Percentiles rank a stretch among this genome's conserved stretches.
Conservation (phyloP, 75 land plant species). For the Pinus taeda region DNA sequence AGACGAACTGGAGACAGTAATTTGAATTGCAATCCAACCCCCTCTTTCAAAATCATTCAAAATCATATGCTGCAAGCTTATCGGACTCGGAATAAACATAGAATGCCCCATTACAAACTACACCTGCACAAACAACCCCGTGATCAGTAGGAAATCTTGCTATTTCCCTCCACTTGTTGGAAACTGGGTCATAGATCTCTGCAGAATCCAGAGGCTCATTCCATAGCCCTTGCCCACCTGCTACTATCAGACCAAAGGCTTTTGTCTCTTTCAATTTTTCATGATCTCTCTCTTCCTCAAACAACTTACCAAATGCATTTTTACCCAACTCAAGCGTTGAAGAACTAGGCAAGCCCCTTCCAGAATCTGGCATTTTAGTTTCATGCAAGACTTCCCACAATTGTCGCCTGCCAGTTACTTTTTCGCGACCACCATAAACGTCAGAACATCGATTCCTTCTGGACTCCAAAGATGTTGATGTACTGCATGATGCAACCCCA, state of each 20-base stretch:
- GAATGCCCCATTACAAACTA: conserved; percentile 47
- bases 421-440: no score
- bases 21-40: conserved; percentile 55
- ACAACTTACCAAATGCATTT: no score
- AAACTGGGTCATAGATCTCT: conserved; percentile 66
- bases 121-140: conserved; percentile 61
- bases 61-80: conserved; percentile 70
- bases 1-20: conserved; percentile 45
- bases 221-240: conserved; percentile 72
- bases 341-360: no score
- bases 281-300: no score
- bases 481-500: no score
- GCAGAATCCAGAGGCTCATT: conserved; percentile 69
- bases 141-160: conserved; percentile 51
- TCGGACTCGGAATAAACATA: conserved; percentile 70
- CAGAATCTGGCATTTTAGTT: no score
- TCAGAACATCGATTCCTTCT: no score
- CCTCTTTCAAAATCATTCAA: conserved; percentile 65
- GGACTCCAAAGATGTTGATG: no score
- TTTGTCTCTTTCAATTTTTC: no score
- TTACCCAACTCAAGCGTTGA: no score
- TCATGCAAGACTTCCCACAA: no score
- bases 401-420: no score
- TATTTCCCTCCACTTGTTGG: conserved; percentile 71
- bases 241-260: conserved; percentile 72